A percentile compares a stretch with the other conserved stretches of the same genome.
Evolutionary conservation across 2,329 filamentous ascomycete genomes (phyloP).

Genomic region (Botrytis cinerea): DNA sequence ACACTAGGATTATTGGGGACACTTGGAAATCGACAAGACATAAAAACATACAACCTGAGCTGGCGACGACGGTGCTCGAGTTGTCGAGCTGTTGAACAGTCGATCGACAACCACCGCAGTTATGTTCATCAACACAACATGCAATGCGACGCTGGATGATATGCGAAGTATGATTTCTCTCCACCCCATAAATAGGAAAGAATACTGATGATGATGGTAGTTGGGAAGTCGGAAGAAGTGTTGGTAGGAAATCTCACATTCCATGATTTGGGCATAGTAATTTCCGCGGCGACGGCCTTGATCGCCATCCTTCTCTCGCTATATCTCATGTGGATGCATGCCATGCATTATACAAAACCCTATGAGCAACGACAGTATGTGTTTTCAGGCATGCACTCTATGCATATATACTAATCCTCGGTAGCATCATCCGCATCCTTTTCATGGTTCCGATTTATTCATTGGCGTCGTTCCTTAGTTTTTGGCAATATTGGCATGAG

Average conservation of each 20-base stretch:
- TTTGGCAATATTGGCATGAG: conserved; percentile 73
- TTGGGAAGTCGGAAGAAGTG: conserved; percentile 46
- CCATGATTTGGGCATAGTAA: conserved; percentile 55
- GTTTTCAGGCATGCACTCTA: background rate
- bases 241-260: conserved; percentile 55
- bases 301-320: conserved; percentile 56
- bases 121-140: conserved; percentile 32
- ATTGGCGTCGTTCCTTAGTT: conserved; percentile 70
- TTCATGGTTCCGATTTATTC: conserved; percentile 86
- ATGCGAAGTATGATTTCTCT: conserved; percentile 40
- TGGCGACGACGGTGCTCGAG: conserved; percentile 19
- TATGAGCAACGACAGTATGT: conserved; percentile 58
- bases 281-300: conserved; percentile 51
- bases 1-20: background rate
- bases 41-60: background rate
- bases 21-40: background rate
- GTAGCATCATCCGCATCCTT: conserved; percentile 80
- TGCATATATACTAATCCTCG: conserved; percentile 25
- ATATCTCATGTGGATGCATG: conserved; percentile 60
- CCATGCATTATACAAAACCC: conserved; percentile 61
- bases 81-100: conserved; percentile 19
- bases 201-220: conserved; percentile 36
- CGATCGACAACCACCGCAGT: conserved; percentile 15
- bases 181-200: conserved; percentile 2
- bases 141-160: conserved; percentile 43